phyloP scores from a whole-genome alignment of 192 early-diverging fungal species.

The Oehlia diaphana region DNA sequence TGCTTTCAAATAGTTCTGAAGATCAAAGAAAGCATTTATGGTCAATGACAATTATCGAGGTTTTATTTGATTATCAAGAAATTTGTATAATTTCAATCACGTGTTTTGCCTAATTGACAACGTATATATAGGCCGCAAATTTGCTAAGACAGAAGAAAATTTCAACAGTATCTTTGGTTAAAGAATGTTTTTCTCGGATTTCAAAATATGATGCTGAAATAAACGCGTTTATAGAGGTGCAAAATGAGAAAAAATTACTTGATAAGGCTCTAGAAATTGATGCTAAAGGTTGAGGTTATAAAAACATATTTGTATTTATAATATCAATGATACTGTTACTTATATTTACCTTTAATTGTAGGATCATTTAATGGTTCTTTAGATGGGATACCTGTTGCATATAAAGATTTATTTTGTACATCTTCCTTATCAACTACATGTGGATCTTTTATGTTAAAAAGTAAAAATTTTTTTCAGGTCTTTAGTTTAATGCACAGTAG shows the following conservation, averaged over 20 bases:
- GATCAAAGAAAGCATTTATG: neutral
- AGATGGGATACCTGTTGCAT: conserved; percentile 65
- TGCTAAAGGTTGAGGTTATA: conserved; percentile 28
- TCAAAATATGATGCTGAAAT: conserved; percentile 38
- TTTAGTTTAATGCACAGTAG: neutral
- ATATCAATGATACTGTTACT: neutral
- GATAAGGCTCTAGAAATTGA: conserved; percentile 33
- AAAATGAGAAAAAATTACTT: conserved; percentile 29
- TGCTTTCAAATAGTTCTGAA: neutral
- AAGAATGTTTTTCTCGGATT: conserved; percentile 35
- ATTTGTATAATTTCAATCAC: neutral
- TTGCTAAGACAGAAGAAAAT: conserved; percentile 24
- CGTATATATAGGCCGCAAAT: neutral
- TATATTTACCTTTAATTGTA: neutral
- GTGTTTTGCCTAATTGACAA: neutral
- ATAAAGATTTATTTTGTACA: conserved; percentile 85
- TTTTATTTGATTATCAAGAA: neutral
- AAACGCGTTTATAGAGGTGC: conserved; percentile 47
- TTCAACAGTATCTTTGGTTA: conserved; percentile 24
- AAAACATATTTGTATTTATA: neutral
- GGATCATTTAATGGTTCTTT: conserved; percentile 45
- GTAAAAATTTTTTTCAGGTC: conserved; percentile 12
- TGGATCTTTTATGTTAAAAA: conserved; percentile 66
- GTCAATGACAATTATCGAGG: neutral
- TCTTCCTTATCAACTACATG: conserved; percentile 67